These are phyloP conservation scores for Urtica urens DNA, from an alignment of 306 rosid species.

Conservation along the genomic window DNA sequence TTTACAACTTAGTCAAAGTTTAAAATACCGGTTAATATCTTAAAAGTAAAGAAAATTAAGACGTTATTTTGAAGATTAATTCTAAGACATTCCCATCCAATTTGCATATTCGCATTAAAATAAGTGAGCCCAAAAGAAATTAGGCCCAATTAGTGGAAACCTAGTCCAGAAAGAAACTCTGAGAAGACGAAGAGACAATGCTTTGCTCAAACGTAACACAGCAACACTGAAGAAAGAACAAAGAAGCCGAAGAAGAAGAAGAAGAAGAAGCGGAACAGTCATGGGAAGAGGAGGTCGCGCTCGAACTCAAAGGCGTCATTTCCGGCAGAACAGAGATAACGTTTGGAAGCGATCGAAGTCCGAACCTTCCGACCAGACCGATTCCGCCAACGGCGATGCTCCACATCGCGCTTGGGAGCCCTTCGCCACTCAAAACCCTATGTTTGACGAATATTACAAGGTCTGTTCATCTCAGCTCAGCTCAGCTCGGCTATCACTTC, in stretches of 20 bases:
- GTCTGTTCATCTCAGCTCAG: constrained; percentile 7
- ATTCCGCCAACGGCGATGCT: constrained; percentile 11
- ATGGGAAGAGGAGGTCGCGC: constrained; percentile 49
- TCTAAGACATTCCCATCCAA: too few relatives aligned
- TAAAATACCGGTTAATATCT: too few relatives aligned
- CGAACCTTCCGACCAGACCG: constrained; percentile 25
- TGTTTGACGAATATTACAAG: constrained; percentile 70
- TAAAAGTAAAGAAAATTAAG: too few relatives aligned
- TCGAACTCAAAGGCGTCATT: constrained; percentile 84
- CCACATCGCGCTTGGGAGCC: constrained; percentile 49
- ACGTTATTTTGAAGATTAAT: too few relatives aligned
- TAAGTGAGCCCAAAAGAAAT: too few relatives aligned
- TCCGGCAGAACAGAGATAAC: constrained; percentile 70
- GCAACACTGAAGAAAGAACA: background rate
- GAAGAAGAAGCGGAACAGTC: constrained; percentile 33
- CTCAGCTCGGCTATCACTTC: background rate
- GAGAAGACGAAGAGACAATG: too few relatives aligned
- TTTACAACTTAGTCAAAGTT: too few relatives aligned
- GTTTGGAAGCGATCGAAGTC: constrained; percentile 87
- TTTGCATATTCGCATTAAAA: too few relatives aligned
- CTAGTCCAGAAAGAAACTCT: too few relatives aligned
- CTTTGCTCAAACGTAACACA: too few relatives aligned
- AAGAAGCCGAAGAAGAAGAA: background rate
- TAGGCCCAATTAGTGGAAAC: too few relatives aligned
- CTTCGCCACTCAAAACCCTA: constrained; percentile 47